Conservation (phyloP, 139 green algal species). For the Raphidocelis subcapitata region DNA sequence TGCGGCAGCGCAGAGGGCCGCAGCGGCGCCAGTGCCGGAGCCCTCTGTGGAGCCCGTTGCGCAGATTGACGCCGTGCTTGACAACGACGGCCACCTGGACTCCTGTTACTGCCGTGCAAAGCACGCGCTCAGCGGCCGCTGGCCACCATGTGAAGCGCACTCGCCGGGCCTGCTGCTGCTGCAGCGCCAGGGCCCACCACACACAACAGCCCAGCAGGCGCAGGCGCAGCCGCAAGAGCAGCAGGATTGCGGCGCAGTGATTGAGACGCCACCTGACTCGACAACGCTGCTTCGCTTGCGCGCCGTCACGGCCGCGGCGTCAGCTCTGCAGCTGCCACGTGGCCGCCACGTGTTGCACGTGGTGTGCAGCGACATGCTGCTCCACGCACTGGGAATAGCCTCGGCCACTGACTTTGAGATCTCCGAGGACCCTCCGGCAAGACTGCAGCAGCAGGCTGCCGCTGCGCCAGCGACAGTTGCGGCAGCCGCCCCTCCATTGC, state of each 20-base stretch:
- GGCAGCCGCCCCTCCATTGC: neutral
- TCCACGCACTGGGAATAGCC: constrained; percentile 45
- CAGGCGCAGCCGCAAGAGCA: neutral
- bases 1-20: neutral
- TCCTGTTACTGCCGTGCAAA: constrained; percentile 31
- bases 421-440: neutral
- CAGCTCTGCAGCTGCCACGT: constrained; percentile 52
- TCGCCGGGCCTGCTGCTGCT: constrained; percentile 26
- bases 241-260: neutral
- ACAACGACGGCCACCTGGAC: constrained; percentile 15
- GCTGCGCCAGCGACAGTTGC: too few species aligned
- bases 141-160: constrained; percentile 22
- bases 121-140: constrained; percentile 16
- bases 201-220: neutral
- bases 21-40: too few species aligned
- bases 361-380: constrained; percentile 18
- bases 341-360: constrained; percentile 59
- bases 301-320: constrained; percentile 26
- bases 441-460: neutral
- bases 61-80: neutral
- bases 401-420: constrained; percentile 6
- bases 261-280: neutral
- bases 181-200: constrained; percentile 3
- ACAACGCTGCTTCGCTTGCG: constrained; percentile 44
- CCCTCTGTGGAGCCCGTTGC: too few species aligned